Base-by-base conservation (phyloP, 352 stramenopile species). In the Phytophthora meadii region DNA sequence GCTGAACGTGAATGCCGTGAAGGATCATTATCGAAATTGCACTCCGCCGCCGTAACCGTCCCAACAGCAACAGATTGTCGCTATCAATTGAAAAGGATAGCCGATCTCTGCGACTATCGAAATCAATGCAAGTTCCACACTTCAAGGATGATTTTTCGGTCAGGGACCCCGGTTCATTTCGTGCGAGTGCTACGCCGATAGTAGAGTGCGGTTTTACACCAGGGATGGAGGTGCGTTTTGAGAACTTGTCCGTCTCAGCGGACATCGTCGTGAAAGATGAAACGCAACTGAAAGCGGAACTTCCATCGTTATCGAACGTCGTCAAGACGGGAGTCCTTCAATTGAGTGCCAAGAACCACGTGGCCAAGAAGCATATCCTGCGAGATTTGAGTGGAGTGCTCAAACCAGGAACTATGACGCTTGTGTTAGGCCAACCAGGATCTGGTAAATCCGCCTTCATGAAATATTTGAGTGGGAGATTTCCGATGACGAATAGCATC, bases 401-500 rank as follows among this genome's bases (percentile, higher is more conserved):
- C 5, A 58, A 52, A 36, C 63, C 69, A 15, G 65, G 73, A 1
- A 63, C 51, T 5, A 77, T 74, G 48, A 81, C 73, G 14, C 67
- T 81, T 11, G 66, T 81, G 3, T 48, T 79, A 4, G 73, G 69
- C 1, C 60, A 79, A 40, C 70, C 73, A 4, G 56, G 53, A 11
- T 82, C 58, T 10, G 58, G 58, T 9, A 66, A 66, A 41, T 66
- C 58, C 5, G 15, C 58, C 40, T 40, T 66, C 14, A 53, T 66
- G 64, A 87, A 87, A 48, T 61, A 79, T 36, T 60, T 87, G 17
- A 75, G 70, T 28, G 72, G 66, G 1, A 62, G 72, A 1, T 88
- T 88, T 59, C 74, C 66, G 19, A 67, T 79, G 34, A 54, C 30
- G 24, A 72, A 74, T 24, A 71, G 72, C 27, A 67, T 84, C 14